These are phyloP conservation scores for Lyophyllum shimeji DNA, from an alignment of 768 basidiomycete species.

Conservation along the genomic window DNA sequence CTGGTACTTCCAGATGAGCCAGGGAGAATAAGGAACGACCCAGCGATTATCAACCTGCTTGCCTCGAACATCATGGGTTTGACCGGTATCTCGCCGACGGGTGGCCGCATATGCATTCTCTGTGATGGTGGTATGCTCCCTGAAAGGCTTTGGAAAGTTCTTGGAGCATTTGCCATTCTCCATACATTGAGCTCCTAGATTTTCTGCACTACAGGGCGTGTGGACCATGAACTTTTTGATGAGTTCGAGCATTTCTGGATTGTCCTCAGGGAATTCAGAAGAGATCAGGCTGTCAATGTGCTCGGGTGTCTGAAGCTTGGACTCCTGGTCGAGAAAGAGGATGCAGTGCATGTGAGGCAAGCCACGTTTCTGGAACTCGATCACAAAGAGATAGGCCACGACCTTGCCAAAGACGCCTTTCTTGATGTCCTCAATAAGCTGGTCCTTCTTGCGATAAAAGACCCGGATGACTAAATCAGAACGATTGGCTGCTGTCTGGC, in stretches of 20 bases:
- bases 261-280: slow-evolving; percentile 33
- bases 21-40: slow-evolving; percentile 42
- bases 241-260: slow-evolving; percentile 36
- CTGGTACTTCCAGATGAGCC: slow-evolving; percentile 30
- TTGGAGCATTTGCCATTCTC: slow-evolving; percentile 40
- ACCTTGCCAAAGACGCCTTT: slow-evolving; percentile 38
- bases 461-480: slow-evolving; percentile 43
- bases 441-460: slow-evolving; percentile 42
- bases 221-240: slow-evolving; percentile 47
- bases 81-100: slow-evolving; percentile 33
- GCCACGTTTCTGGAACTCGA: slow-evolving; percentile 58
- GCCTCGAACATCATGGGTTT: slow-evolving; percentile 18
- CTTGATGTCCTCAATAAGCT: slow-evolving; percentile 31
- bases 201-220: slow-evolving; percentile 40
- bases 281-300: slow-evolving; percentile 31
- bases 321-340: slow-evolving; percentile 33
- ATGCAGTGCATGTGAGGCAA: slow-evolving; percentile 56
- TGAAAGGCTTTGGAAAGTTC: slow-evolving; percentile 41
- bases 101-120: slow-evolving; percentile 42
- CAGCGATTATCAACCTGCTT: slow-evolving; percentile 33
- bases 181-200: slow-evolving; percentile 39
- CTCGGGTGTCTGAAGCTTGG: slow-evolving; percentile 32
- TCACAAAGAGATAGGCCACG: slow-evolving; percentile 46
- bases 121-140: slow-evolving; percentile 29
- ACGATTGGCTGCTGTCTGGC: slow-evolving; percentile 27